Evolutionary conservation across 139 green algal species (phyloP).

Genomic region (Pycnococcus provasolii): DNA sequence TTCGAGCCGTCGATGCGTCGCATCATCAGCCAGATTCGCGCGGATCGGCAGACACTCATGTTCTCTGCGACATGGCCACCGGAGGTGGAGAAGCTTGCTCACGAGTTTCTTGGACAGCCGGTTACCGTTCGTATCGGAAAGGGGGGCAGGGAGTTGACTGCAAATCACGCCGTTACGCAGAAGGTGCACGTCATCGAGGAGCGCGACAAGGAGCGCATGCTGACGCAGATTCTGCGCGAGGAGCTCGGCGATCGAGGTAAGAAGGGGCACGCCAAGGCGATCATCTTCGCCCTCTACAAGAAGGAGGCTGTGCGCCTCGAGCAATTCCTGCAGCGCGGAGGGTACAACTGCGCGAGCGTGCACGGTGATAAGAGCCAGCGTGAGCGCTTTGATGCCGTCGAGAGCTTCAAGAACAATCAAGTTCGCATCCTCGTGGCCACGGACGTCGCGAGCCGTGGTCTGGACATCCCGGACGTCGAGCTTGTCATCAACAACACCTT

Average conservation of each 20-base stretch:
- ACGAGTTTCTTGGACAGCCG: slow-evolving; percentile 38
- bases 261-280: slow-evolving; percentile 53
- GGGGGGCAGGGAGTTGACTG: slow-evolving; percentile 56
- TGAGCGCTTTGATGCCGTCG: slow-evolving; percentile 46
- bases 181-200: slow-evolving; percentile 67
- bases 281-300: slow-evolving; percentile 98
- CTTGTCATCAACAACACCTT: slow-evolving; percentile 96
- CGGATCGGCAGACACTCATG: slow-evolving; percentile 36
- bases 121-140: slow-evolving; percentile 64
- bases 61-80: slow-evolving; percentile 44
- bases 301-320: slow-evolving; percentile 83
- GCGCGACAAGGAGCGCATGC: slow-evolving; percentile 37
- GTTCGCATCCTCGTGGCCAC: slow-evolving; percentile 89
- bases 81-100: slow-evolving; percentile 35
- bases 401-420: slow-evolving; percentile 63
- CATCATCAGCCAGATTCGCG: slow-evolving; percentile 35
- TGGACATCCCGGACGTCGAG: slow-evolving; percentile 46
- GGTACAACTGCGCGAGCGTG: slow-evolving; percentile 42
- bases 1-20: slow-evolving; percentile 84
- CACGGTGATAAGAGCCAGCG: slow-evolving; percentile 83
- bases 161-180: slow-evolving; percentile 74
- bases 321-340: slow-evolving; percentile 41
- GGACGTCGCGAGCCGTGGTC: slow-evolving; percentile 43
- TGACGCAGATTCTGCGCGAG: slow-evolving; percentile 12
- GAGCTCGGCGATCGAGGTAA: background rate